Base-by-base conservation (phyloP, 2,329 filamentous ascomycete genomes). In the Aaosphaeria arxii region DNA sequence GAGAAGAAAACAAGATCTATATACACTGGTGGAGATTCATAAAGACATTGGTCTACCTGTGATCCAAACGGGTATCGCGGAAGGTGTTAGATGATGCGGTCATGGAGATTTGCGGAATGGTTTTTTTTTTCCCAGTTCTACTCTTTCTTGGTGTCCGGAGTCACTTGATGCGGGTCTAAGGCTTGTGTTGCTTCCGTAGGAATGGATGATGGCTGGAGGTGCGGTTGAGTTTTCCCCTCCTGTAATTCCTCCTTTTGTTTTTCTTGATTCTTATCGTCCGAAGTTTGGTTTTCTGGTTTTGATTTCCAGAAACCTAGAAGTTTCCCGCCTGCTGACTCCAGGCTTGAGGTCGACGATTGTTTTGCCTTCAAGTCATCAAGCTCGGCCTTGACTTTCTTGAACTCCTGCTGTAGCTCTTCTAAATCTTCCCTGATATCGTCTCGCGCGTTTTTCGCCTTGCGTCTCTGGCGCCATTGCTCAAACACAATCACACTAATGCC, bases 401-500 rank as follows among this genome's bases (percentile, higher is more conserved):
- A 57, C 48, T 73, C 67, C 24, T 78, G 71, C 62, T 85, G 81
- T 2, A 87, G 63, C 49, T 81, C 78, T 40, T 76, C 75, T 9
- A 88, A 58, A 24, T 82, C 73, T 47, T 84, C 82, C 2, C 78
- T 74, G 4, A 87, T 79, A 51, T 83, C 80, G 47, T 85, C 82
- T 47, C 83, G 70, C 42, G 82, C 73, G 24, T 74, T 80, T 43
- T 71, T 78, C 52, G 83, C 83, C 62, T 87, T 87, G 50, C 80
- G 74, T 45, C 82, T 73, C 30, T 80, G 79, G 46, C 84, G 71
- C 76, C 77, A 82, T 17, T 79, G 77, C 59, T 88, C 84, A 45
- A 82, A 82, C 0, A 87, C 64, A 40, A 88, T 82, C 50, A 87
- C 67, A 0, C 79, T 73, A 5, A 81, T 83, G 1, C 81, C 85